These are phyloP conservation scores for Aegilops umbellulata DNA, from an alignment of 176 grass and related monocot species.

Conservation along the genomic window DNA sequence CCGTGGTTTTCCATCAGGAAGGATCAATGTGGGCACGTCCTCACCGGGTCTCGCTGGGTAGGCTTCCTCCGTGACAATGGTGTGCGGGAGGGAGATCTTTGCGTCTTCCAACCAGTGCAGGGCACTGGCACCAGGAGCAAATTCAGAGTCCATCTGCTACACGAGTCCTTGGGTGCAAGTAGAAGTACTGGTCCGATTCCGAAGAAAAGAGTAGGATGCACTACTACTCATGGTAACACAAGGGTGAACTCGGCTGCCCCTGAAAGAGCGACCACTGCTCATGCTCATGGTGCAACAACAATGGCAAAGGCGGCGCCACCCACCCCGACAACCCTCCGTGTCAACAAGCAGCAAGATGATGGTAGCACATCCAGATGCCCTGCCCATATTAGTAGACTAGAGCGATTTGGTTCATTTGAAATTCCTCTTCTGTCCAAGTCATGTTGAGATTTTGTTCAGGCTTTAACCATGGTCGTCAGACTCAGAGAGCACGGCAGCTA, in stretches of 20 bases:
- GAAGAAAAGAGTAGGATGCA: neutral
- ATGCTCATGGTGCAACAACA: too few species aligned
- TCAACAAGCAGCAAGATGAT: neutral
- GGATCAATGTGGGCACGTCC: neutral
- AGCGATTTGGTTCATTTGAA: neutral
- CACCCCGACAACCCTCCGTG: too few species aligned
- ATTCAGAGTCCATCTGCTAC: neutral
- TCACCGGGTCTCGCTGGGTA: neutral
- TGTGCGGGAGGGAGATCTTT: neutral
- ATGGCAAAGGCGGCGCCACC: neutral
- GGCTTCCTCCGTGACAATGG: neutral
- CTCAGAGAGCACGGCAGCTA: too few species aligned
- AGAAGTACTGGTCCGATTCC: neutral
- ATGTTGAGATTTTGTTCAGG: neutral
- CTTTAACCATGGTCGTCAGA: neutral
- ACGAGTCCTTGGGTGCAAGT: neutral
- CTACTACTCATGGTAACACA: neutral
- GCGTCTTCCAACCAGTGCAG: neutral
- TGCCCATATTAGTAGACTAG: neutral
- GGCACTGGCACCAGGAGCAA: neutral
- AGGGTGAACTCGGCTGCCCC: neutral
- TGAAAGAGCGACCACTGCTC: too few species aligned
- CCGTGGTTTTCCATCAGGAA: neutral
- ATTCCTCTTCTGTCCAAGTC: neutral
- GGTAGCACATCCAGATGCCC: neutral